Percentiles rank a stretch among this genome's conserved stretches.
Evolutionary conservation across 2,329 filamentous ascomycete genomes (phyloP).

Genomic region (Neonectria neomacrospora): DNA sequence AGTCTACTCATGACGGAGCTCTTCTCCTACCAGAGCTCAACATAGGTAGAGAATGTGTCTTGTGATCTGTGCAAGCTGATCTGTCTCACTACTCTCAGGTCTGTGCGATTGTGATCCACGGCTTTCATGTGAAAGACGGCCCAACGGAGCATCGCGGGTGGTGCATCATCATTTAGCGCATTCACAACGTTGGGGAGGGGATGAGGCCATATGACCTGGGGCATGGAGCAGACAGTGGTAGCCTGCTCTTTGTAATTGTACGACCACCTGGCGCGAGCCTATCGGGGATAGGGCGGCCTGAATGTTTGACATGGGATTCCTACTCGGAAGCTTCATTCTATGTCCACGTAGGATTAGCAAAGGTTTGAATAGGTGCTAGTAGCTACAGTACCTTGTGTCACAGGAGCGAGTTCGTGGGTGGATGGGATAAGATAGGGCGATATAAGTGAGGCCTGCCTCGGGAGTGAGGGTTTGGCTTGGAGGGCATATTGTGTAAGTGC

Average conservation of each 20-base stretch:
- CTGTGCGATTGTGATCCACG: not conserved
- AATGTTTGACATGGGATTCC: not conserved
- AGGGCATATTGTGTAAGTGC: not conserved
- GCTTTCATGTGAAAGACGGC: not conserved
- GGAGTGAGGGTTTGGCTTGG: not conserved
- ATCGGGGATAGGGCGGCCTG: not conserved
- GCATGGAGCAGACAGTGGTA: not conserved
- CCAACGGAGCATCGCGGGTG: not conserved
- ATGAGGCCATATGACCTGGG: slow-evolving; percentile 6
- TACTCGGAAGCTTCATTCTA: not conserved
- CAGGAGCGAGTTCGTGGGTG: not conserved
- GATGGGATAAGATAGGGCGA: slow-evolving; percentile 1
- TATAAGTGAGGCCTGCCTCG: slow-evolving; percentile 1
- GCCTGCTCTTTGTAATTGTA: not conserved
- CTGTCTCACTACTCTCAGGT: not conserved
- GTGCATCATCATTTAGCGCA: not conserved
- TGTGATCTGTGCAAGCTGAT: not conserved
- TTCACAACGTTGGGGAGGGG: not conserved
- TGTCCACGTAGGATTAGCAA: not conserved
- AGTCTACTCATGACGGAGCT: not conserved
- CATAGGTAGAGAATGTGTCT: not conserved
- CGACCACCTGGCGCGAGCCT: not conserved
- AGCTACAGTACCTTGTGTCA: slow-evolving; percentile 1
- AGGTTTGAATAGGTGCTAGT: not conserved
- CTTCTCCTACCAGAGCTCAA: not conserved